These are phyloP conservation scores for Verruconis gallopava DNA, from an alignment of 2,329 filamentous ascomycete species.

Conservation along the genomic window DNA sequence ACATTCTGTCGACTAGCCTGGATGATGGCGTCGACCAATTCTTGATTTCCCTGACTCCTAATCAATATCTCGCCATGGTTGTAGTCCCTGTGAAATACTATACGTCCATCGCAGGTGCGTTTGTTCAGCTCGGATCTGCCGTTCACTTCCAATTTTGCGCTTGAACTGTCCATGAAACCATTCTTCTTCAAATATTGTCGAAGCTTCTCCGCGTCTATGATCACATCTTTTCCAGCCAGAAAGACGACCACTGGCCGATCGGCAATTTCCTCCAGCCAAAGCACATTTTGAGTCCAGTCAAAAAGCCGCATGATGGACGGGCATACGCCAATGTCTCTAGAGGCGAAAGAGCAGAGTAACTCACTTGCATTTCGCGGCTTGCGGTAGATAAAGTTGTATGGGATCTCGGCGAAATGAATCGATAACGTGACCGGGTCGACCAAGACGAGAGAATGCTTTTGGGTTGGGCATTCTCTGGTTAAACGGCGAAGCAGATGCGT, in stretches of 20 bases:
- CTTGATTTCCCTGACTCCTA: neutral
- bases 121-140: neutral
- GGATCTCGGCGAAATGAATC: constrained; percentile 55
- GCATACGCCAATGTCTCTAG: constrained; percentile 52
- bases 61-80: neutral
- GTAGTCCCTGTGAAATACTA: neutral
- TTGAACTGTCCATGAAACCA: constrained; percentile 10
- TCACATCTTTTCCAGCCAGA: constrained; percentile 48
- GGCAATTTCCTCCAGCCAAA: constrained; percentile 51
- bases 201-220: constrained; percentile 48
- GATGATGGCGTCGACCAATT: neutral
- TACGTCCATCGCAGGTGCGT: neutral
- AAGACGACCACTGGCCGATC: constrained; percentile 41
- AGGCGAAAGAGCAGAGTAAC: constrained; percentile 58
- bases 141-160: neutral
- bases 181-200: constrained; percentile 41
- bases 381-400: constrained; percentile 53
- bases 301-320: constrained; percentile 52
- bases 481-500: constrained; percentile 45
- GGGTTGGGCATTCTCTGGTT: constrained; percentile 16
- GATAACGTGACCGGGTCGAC: constrained; percentile 56
- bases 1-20: too few species aligned
- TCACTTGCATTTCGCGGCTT: constrained; percentile 45
- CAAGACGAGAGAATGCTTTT: constrained; percentile 38
- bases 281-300: constrained; percentile 58